Percentiles rank a stretch among this genome's conserved stretches.
Conservation (phyloP, 2,329 filamentous ascomycete species). For the Colletotrichum sp. region DNA sequence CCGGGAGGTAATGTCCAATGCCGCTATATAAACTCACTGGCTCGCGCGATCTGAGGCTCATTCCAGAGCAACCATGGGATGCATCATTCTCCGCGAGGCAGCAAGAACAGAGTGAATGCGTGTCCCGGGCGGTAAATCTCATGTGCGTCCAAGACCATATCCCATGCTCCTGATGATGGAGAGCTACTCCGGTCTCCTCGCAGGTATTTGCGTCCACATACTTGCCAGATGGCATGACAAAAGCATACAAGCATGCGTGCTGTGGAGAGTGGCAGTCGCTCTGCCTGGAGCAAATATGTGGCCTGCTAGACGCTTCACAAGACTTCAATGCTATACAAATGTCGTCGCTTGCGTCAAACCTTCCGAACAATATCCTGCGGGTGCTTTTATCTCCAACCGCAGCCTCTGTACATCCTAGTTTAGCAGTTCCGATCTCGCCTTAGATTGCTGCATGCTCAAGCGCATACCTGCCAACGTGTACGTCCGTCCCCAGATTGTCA, state of each 20-base stretch:
- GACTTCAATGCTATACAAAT: too few relatives aligned
- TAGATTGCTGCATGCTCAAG: not conserved
- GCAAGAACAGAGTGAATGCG: not conserved
- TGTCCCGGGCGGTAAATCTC: not conserved
- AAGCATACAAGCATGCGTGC: not conserved
- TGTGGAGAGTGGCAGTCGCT: not conserved
- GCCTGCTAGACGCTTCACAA: not conserved
- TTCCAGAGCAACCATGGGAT: too few relatives aligned
- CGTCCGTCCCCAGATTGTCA: not conserved
- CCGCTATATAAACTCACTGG: not conserved
- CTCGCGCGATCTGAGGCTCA: too few relatives aligned
- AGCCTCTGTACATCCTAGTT: not conserved
- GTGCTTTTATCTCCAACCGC: not conserved
- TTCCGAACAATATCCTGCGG: not conserved
- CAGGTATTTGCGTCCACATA: not conserved
- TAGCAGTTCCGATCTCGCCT: rapidly evolving
- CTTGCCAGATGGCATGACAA: not conserved
- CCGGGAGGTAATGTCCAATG: not conserved
- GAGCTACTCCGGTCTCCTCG: not conserved
- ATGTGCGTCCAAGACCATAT: not conserved
- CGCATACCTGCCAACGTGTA: not conserved
- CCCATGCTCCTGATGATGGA: not conserved
- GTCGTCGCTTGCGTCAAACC: not conserved
- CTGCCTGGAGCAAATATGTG: not conserved
- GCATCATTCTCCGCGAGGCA: not conserved